Percentiles rank a stretch among this genome's conserved stretches.
phyloP scores from a whole-genome alignment of 176 grass and related monocot genomes.

The Tuctoria greenei region DNA sequence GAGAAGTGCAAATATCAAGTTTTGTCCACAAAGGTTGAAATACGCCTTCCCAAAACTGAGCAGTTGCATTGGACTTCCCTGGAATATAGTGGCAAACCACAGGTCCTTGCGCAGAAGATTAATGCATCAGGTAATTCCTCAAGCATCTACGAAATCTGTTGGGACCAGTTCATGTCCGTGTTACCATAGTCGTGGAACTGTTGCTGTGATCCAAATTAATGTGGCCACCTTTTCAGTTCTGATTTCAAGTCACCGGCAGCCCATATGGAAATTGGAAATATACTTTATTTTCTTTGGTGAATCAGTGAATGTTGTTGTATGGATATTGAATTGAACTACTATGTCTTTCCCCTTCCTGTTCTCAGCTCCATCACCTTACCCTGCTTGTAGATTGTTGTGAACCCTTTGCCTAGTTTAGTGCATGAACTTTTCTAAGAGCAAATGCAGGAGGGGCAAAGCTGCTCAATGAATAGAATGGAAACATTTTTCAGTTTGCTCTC shows the following conservation, averaged over 20 bases:
- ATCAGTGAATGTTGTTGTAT: not conserved
- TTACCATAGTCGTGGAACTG: not conserved
- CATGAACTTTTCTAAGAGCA: not conserved
- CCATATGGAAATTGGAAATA: not conserved
- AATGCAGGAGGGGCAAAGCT: not conserved
- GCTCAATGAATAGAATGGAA: not conserved
- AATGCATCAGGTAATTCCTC: constrained; percentile 42
- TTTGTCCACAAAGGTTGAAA: constrained; percentile 70
- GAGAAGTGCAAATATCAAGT: constrained; percentile 74
- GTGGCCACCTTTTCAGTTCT: not conserved
- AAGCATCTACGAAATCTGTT: not conserved
- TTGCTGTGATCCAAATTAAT: not conserved
- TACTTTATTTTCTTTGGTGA: not conserved
- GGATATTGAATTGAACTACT: not conserved
- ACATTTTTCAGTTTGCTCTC: not conserved
- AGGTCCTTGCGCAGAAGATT: constrained; percentile 53
- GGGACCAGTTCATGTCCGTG: not conserved
- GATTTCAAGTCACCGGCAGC: not conserved
- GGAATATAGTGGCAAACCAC: constrained; percentile 53
- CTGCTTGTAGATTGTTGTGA: not conserved
- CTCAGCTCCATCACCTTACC: not conserved
- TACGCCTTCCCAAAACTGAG: constrained; percentile 70
- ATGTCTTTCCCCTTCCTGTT: not conserved
- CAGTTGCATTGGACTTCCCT: constrained; percentile 65
- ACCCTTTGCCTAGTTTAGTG: not conserved